Percentiles rank a stretch among this genome's conserved stretches.
phyloP scores from a whole-genome alignment of 2,329 filamentous ascomycete species.

The Diaporthe sp. region DNA sequence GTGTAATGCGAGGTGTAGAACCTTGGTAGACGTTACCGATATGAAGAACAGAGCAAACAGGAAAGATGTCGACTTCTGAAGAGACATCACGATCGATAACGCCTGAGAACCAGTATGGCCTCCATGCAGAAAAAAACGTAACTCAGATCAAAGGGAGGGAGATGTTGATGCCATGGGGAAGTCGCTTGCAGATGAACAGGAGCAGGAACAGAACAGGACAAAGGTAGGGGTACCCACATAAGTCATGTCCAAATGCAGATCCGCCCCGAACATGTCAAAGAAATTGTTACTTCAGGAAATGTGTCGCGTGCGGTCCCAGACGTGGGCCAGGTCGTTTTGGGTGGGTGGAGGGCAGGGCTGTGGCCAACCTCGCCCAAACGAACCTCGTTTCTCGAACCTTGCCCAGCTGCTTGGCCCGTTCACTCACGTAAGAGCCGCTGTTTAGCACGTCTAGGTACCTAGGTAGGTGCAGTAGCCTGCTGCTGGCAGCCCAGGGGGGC shows the following conservation, averaged over 20 bases:
- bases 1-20: slow-evolving; percentile 24
- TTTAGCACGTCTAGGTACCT: not conserved
- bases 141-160: slow-evolving; percentile 8
- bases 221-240: slow-evolving; percentile 22
- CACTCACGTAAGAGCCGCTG: slow-evolving; percentile 11
- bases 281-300: slow-evolving; percentile 30
- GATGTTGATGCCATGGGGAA: slow-evolving; percentile 23
- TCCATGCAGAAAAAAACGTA: slow-evolving; percentile 29
- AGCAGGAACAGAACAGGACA: slow-evolving; percentile 17
- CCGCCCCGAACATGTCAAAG: slow-evolving; percentile 31
- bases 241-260: slow-evolving; percentile 30
- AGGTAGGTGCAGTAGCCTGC: not conserved
- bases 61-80: slow-evolving; percentile 28
- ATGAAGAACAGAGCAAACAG: slow-evolving; percentile 29
- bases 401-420: slow-evolving; percentile 29
- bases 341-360: slow-evolving; percentile 24
- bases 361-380: slow-evolving; percentile 15
- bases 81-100: slow-evolving; percentile 31
- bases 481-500: not conserved
- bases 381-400: slow-evolving; percentile 27
- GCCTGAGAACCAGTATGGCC: slow-evolving; percentile 27
- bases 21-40: slow-evolving; percentile 12
- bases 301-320: slow-evolving; percentile 30
- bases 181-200: slow-evolving; percentile 8
- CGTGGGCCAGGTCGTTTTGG: slow-evolving; percentile 28